Evolutionary conservation across 345 rosid genomes (phyloP), one percentile per base, ranked within the genome.

Genomic region (Brassica cretica): DNA sequence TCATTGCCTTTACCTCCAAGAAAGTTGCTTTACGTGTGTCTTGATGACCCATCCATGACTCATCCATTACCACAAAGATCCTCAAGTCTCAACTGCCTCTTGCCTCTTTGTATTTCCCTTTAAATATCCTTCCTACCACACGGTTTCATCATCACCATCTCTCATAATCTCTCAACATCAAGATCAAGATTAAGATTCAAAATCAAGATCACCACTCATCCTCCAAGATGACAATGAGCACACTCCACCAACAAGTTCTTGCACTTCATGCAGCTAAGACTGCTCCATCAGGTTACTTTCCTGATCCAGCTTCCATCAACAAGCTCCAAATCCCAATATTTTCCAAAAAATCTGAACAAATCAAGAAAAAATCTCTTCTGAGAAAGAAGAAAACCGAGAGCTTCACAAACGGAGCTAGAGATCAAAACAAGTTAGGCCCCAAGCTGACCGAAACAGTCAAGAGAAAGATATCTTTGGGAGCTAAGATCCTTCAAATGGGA

Each of bases 1-100:
- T 69, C 2, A 33, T 77, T 63, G 44, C 69, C 15, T 70, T 77
- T 76, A 56, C 37, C 24, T 4, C 46, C 25, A 15, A 59, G 19
- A 73, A 78, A 79, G 82, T 67, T 35, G 76, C 80, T 76, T 80
- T 80, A 73, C 60, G 64, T 60, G 3, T 71, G 35, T 64, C 25
- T 80, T 79, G 77, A 71, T 76, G 80, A 66, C 73, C 80, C 49
- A 76, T 72, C 1, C 64, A 80, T 76, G 80, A 80, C 76, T 80
- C 77, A 61, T 56, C 21, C 58, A 71, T 64, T 59, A 46, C 61
- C 64, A 46, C 65, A 73, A 73, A 32, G 53, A n/a, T 63, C 2
- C 37, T 67, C 68, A 68, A 62, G 58, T 51, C 18, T 51, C 61
- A 71, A 76, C 62, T 81, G 74, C 71, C 78, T 67, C 78, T 76